phyloP scores from a whole-genome alignment of 805 yeast genomes.

The Kodamaea leandrae region DNA sequence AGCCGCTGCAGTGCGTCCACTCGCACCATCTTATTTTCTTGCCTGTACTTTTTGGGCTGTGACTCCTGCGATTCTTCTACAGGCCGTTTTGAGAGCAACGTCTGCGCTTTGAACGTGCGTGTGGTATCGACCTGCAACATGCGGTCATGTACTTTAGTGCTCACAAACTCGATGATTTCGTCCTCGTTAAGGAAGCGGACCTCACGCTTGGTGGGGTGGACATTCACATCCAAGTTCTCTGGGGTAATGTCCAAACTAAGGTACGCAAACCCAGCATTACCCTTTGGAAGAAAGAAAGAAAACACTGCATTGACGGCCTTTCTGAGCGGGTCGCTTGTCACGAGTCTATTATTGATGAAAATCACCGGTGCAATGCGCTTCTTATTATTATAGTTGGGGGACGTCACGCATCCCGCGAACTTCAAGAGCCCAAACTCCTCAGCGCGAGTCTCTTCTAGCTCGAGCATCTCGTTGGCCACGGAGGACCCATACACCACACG shows the following conservation, averaged over 20 bases:
- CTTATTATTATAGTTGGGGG: constrained; percentile 67
- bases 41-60: constrained; percentile 36
- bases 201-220: constrained; percentile 94
- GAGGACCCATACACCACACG: constrained; percentile 67
- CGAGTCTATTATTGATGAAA: constrained; percentile 83
- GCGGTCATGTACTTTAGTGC: constrained; percentile 45
- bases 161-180: constrained; percentile 69
- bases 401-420: constrained; percentile 63
- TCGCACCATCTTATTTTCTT: constrained; percentile 67
- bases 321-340: constrained; percentile 74
- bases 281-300: constrained; percentile 71
- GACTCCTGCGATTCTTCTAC: constrained; percentile 1
- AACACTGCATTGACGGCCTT: constrained; percentile 65
- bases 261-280: constrained; percentile 72
- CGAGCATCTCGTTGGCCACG: constrained; percentile 62
- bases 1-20: constrained; percentile 64
- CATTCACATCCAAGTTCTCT: constrained; percentile 79
- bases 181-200: constrained; percentile 84
- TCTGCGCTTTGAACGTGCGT: constrained; percentile 61
- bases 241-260: constrained; percentile 67
- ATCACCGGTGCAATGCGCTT: constrained; percentile 67
- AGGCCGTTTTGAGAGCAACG: constrained; percentile 7
- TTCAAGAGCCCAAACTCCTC: constrained; percentile 45
- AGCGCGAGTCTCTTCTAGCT: constrained; percentile 12
- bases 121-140: constrained; percentile 62